A percentile compares a stretch with the other conserved stretches of the same genome.
Evolutionary conservation across 495 filamentous ascomycete genomes (phyloP).

Genomic region (Aspergillus ellipticus): DNA sequence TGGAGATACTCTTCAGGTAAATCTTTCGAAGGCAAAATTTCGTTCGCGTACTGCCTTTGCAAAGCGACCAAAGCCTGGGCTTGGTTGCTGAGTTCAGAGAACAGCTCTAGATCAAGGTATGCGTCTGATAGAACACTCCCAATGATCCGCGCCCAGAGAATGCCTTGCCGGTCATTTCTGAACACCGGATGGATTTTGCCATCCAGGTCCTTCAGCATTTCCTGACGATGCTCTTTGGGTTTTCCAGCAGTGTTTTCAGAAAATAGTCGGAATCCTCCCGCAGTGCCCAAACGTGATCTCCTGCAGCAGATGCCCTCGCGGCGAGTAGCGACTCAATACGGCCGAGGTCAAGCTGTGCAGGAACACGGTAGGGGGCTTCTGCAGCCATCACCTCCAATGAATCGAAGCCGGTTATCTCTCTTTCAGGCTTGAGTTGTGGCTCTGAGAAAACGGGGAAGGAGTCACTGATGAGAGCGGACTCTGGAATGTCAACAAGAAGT

Average conservation of each 20-base stretch:
- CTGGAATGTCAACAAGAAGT: constrained; percentile 44
- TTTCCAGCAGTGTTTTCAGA: constrained; percentile 22
- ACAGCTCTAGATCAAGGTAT: constrained; percentile 8
- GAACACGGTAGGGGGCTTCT: constrained; percentile 47
- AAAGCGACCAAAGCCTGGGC: constrained; percentile 23
- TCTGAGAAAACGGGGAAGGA: constrained; percentile 23
- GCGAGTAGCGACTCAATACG: constrained; percentile 36
- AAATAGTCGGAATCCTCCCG: constrained; percentile 58
- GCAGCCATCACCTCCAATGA: constrained; percentile 31
- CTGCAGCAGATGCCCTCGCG: constrained; percentile 32
- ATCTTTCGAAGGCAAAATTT: constrained; percentile 24
- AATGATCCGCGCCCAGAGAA: constrained; percentile 34
- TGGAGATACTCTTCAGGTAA: constrained; percentile 32
- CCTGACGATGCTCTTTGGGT: constrained; percentile 39
- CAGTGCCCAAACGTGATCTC: constrained; percentile 50
- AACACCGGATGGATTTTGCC: constrained; percentile 27
- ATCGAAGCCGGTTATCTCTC: constrained; percentile 47
- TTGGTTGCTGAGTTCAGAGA: constrained; percentile 27
- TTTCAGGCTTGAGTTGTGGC: constrained; percentile 14
- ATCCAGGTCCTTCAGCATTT: constrained; percentile 28
- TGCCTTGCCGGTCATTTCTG: constrained; percentile 5
- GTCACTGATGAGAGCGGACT: not conserved
- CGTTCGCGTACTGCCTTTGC: constrained; percentile 22
- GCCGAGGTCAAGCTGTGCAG: constrained; percentile 35
- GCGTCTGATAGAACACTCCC: constrained; percentile 22